These are phyloP conservation scores for Sporothrix inflata DNA, from an alignment of 2,329 filamentous ascomycete species.

Conservation along the genomic window DNA sequence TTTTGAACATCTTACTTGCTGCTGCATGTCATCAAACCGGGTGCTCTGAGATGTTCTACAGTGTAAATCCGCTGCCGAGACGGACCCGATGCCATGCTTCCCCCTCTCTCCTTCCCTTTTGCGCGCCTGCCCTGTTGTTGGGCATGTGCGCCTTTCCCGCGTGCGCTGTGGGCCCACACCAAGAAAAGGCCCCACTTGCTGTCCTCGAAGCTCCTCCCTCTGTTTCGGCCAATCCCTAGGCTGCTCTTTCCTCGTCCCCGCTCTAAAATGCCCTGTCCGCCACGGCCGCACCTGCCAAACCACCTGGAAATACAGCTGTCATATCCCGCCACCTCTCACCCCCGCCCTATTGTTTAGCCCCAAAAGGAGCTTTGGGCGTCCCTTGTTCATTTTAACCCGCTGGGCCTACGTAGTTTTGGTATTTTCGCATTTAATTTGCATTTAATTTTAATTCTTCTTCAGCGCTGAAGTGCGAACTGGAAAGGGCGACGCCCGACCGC, in stretches of 20 bases:
- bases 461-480: conserved; percentile 9
- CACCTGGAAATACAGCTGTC: neutral
- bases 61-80: conserved; percentile 8
- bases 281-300: neutral
- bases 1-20: neutral
- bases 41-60: neutral
- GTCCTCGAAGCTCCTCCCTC: neutral
- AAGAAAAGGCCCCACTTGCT: neutral
- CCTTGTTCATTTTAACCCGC: neutral
- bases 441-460: conserved; percentile 22
- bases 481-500: conserved; percentile 4
- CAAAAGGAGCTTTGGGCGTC: neutral
- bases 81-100: neutral
- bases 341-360: neutral
- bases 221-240: conserved; percentile 23
- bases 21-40: neutral
- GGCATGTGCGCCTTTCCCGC: conserved; percentile 21
- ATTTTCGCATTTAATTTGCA: neutral
- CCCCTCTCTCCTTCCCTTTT: neutral
- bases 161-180: conserved; percentile 12
- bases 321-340: neutral
- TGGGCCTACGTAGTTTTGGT: neutral
- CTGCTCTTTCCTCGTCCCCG: neutral
- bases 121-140: conserved; percentile 9
- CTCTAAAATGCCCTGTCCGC: neutral